Evolutionary conservation across 371 early-diverging fungal genomes (phyloP), one percentile per base, ranked within the genome.

Genomic region (Haplosporangium sp.): DNA sequence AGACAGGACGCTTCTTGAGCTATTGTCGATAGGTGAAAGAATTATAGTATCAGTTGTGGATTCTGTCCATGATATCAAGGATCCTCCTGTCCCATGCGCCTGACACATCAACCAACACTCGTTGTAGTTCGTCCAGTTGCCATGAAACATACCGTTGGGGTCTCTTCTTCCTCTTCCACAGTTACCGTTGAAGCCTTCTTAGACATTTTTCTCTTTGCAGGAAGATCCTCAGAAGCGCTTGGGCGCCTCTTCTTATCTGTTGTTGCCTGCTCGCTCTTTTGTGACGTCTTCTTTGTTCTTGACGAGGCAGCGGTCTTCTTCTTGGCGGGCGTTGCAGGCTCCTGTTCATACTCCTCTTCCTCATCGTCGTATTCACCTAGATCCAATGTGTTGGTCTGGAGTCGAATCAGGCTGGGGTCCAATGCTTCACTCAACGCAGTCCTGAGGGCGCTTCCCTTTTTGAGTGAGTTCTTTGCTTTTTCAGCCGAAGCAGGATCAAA

Each of bases 401-500:
- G 50, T 10, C 20, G 50, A 18, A 50, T 21, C 20, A 50, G 50
- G 20, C 50, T 50, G 20, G 50, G 50, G 20, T 50, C 72, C 62
- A 77, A 45, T 12, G 79, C 79, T 21, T 77, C 72, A 20, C 68
- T 64, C 23, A 77, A 50, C 46, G 79, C 79, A 11, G 68, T 72
- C 43, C 72, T 54, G 47, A 77, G 16, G n/a, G 59, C 68, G 23
- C 63, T 72, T 45, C 73, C 79, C 21, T 68, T 71, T 23, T 63
- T 62, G 37, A 67, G 55, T 20, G 68, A 46, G n/a, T 59, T 58
- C 54, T 61, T 77, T 55, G 79, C 63, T 42, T 72, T 77, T 36
- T 77, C 79, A n/a, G 79, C 79, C 6, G 72, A 63, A 18, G 47
- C 62, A 12, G 72, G 68, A 20, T 77, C 79, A 38, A 77, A 77